phyloP scores from a whole-genome alignment of 495 filamentous ascomycete genomes.

The Penicillium paxilli region DNA sequence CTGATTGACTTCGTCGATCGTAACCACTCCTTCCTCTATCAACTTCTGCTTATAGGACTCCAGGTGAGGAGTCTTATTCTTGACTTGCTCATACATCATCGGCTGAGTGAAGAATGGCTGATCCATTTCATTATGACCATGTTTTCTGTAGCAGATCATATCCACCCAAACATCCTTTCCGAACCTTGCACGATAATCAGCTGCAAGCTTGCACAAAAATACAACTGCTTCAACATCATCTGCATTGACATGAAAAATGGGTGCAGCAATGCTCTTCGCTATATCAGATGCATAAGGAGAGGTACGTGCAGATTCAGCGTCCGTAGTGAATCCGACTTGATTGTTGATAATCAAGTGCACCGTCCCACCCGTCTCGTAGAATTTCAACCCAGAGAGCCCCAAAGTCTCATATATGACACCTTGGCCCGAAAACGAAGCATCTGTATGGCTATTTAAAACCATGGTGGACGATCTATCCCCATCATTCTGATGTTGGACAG shows the following conservation, averaged over 20 bases:
- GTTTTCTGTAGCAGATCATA: slow-evolving; percentile 97
- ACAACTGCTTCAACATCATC: slow-evolving; percentile 98
- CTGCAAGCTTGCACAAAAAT: slow-evolving; percentile 93
- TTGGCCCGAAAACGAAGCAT: slow-evolving; percentile 94
- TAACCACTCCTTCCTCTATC: slow-evolving; percentile 86
- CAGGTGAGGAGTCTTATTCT: slow-evolving; percentile 72
- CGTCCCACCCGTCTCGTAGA: slow-evolving; percentile 95
- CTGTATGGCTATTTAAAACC: slow-evolving; percentile 93
- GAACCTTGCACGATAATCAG: slow-evolving; percentile 97
- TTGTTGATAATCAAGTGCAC: slow-evolving; percentile 98
- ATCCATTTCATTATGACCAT: slow-evolving; percentile 99
- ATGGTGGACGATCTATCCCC: slow-evolving; percentile 91
- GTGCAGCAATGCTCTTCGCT: slow-evolving; percentile 96
- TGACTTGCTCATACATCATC: slow-evolving; percentile 97
- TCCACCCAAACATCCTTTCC: slow-evolving; percentile 96
- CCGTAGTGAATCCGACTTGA: slow-evolving; percentile 99
- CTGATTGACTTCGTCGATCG: slow-evolving; percentile 95
- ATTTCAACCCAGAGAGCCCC: slow-evolving; percentile 91
- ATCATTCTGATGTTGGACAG: slow-evolving; percentile 98
- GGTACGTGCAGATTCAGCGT: slow-evolving; percentile 93
- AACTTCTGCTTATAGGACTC: slow-evolving; percentile 88
- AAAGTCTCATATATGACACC: slow-evolving; percentile 98
- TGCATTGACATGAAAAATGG: slow-evolving; percentile 98
- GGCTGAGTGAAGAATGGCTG: slow-evolving; percentile 99
- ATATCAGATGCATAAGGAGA: slow-evolving; percentile 99